These are phyloP conservation scores for Huntiella abstrusa DNA, from an alignment of 2,329 filamentous ascomycete genomes.

Conservation along the genomic window DNA sequence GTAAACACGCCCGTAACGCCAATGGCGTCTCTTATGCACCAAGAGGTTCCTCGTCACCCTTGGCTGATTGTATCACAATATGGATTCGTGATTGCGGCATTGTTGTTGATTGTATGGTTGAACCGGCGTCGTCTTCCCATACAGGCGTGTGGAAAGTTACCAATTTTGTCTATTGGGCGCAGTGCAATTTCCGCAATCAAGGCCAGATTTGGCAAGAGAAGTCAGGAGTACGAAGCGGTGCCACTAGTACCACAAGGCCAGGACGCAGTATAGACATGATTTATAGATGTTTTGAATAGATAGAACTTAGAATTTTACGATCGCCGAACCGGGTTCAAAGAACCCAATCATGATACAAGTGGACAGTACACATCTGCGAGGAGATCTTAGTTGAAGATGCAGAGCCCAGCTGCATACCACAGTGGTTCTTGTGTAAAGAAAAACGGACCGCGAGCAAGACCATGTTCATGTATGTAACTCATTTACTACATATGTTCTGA, in stretches of 20 bases:
- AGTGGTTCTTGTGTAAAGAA: too few species aligned
- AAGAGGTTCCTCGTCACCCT: slow-evolving; percentile 2
- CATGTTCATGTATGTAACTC: too few species aligned
- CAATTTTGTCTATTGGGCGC: neutral
- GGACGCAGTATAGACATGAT: neutral
- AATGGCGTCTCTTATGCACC: slow-evolving; percentile 5
- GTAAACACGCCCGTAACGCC: neutral
- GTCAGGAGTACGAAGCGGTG: slow-evolving; percentile 4
- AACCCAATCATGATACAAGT: too few species aligned
- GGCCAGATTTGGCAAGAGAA: neutral
- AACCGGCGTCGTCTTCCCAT: neutral
- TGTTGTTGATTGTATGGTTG: neutral
- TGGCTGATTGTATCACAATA: slow-evolving; percentile 2
- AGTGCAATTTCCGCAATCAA: neutral
- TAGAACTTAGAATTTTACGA: too few species aligned
- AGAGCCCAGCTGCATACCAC: too few species aligned
- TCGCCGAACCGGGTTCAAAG: too few species aligned
- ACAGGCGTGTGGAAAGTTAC: neutral
- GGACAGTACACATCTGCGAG: too few species aligned
- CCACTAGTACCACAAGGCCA: slow-evolving; percentile 2
- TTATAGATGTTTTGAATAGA: too few species aligned
- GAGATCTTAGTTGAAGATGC: too few species aligned
- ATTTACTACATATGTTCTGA: too few species aligned
- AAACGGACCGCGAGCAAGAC: too few species aligned
- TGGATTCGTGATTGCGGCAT: neutral